These are phyloP conservation scores for Fraxinus albicans DNA, from an alignment of 305 asterid genomes.

Conservation along the genomic window DNA sequence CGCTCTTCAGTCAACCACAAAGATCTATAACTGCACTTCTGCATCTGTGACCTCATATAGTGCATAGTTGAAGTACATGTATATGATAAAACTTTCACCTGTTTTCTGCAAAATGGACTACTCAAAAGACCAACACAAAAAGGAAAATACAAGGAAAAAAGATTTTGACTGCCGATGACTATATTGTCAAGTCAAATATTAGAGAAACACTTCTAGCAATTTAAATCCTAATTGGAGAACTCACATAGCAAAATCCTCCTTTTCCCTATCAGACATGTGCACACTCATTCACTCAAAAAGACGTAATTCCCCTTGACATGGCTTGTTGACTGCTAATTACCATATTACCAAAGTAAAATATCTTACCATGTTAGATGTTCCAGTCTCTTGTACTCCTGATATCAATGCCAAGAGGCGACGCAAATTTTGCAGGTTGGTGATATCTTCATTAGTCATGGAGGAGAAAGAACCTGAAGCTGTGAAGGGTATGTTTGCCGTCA, in stretches of 20 bases:
- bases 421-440: slow-evolving; percentile 66
- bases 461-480: slow-evolving; percentile 42
- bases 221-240: background rate
- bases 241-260: background rate
- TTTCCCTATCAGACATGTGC: background rate
- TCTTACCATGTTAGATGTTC: slow-evolving; percentile 47
- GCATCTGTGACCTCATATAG: background rate
- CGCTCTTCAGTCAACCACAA: background rate
- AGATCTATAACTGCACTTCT: background rate
- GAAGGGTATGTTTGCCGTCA: slow-evolving; percentile 59
- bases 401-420: slow-evolving; percentile 66
- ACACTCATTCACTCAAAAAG: slow-evolving; percentile 1
- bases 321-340: slow-evolving; percentile 6
- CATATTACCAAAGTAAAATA: slow-evolving; percentile 2
- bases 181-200: background rate
- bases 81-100: background rate
- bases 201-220: background rate
- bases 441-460: slow-evolving; percentile 76
- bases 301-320: slow-evolving; percentile 7
- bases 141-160: background rate
- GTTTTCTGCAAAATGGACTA: background rate
- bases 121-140: background rate
- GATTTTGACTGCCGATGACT: background rate
- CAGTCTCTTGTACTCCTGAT: slow-evolving; percentile 50
- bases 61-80: background rate